phyloP scores from a whole-genome alignment of 148 eudicot genomes.

The Spergularia marina region DNA sequence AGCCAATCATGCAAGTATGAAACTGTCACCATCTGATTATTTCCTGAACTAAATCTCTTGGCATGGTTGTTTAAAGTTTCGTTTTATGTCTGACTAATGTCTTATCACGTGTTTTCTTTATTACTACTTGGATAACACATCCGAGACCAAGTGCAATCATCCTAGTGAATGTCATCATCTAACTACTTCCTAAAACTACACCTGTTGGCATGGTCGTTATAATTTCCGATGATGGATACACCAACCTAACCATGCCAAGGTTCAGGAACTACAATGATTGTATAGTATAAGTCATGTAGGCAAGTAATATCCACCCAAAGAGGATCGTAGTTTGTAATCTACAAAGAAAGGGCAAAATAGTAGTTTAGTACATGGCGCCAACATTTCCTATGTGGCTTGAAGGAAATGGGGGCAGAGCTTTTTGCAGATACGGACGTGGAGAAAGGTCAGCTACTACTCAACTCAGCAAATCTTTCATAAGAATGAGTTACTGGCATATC shows the following conservation, averaged over 20 bases:
- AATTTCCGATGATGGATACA: neutral
- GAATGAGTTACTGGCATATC: conserved; percentile 23
- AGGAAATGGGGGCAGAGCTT: conserved; percentile 1
- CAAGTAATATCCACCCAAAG: no score
- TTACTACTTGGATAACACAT: no score
- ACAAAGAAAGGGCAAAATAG: no score
- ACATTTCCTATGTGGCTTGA: neutral
- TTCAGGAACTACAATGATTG: neutral
- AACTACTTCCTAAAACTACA: neutral
- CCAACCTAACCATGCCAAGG: neutral
- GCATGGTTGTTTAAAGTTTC: neutral
- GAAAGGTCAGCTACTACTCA: conserved; percentile 9
- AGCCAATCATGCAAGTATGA: conserved; percentile 12
- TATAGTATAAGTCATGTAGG: neutral
- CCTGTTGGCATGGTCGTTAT: neutral
- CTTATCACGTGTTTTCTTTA: neutral
- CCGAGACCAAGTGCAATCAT: neutral
- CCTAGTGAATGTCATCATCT: neutral
- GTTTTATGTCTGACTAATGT: neutral
- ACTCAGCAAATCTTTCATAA: conserved; percentile 2
- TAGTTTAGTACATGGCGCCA: neutral
- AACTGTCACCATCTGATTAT: conserved; percentile 9
- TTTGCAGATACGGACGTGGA: conserved; percentile 13
- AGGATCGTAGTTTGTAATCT: neutral
- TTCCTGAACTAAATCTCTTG: conserved; percentile 7